Conservation (phyloP, 805 yeast genomes). For the Candida wancherniae region DNA sequence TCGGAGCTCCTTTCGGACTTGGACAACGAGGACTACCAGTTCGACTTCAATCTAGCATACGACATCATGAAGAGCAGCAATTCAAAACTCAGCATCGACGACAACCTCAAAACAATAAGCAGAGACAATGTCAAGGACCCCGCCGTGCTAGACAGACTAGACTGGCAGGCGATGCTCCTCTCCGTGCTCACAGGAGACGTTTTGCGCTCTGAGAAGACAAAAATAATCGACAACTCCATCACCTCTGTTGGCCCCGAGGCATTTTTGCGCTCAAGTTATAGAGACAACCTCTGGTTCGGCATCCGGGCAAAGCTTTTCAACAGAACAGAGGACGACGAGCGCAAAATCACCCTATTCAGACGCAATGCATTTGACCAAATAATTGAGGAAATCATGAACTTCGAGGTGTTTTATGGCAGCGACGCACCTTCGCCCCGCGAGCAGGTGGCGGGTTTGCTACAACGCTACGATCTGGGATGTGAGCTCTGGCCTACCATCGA, state of each 20-base stretch:
- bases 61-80: conserved; percentile 29
- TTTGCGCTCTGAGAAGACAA: conserved; percentile 82
- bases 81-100: conserved; percentile 22
- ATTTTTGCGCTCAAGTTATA: conserved; percentile 49
- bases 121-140: conserved; percentile 40
- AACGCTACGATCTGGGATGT: conserved; percentile 61
- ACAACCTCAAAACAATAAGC: conserved; percentile 33
- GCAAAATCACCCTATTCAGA: conserved; percentile 59
- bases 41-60: conserved; percentile 41
- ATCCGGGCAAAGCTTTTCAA: conserved; percentile 78
- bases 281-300: conserved; percentile 82
- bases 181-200: conserved; percentile 94
- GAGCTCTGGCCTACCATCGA: conserved; percentile 73
- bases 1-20: conserved; percentile 33
- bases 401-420: conserved; percentile 48
- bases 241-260: conserved; percentile 40
- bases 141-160: conserved; percentile 68
- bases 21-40: conserved; percentile 43
- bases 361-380: conserved; percentile 70
- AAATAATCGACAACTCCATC: conserved; percentile 50
- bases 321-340: conserved; percentile 75
- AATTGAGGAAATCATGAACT: conserved; percentile 62
- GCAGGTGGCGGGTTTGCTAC: conserved; percentile 55
- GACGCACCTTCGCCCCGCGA: conserved; percentile 26
- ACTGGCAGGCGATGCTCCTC: conserved; percentile 93